phyloP scores from a whole-genome alignment of 2,329 filamentous ascomycete species.

The Sarocladium brachiariae region DNA sequence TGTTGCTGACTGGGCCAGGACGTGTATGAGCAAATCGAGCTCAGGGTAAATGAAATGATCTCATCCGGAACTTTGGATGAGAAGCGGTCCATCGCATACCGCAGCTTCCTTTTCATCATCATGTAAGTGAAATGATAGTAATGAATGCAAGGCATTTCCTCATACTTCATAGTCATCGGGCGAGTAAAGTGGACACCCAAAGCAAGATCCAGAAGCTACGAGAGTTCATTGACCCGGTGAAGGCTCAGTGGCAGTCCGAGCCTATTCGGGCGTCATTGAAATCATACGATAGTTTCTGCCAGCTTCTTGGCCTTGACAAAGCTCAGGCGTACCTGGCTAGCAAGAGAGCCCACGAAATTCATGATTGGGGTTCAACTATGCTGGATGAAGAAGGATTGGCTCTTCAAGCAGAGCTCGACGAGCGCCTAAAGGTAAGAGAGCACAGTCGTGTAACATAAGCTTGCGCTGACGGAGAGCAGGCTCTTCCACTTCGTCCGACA shows the following conservation, averaged over 20 bases:
- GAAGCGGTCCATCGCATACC: constrained; percentile 77
- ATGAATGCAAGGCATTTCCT: background rate
- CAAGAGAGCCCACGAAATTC: constrained; percentile 65
- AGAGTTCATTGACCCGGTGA: constrained; percentile 76
- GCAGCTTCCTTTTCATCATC: constrained; percentile 89
- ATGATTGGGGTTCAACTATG: constrained; percentile 74
- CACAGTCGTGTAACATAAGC: too few species aligned
- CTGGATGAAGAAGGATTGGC: constrained; percentile 74
- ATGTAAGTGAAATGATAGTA: constrained; percentile 43
- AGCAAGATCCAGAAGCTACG: constrained; percentile 65
- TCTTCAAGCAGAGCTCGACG: constrained; percentile 71
- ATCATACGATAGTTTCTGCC: constrained; percentile 72
- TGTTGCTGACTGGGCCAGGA: constrained; percentile 37
- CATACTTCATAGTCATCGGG: constrained; percentile 59
- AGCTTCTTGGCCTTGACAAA: constrained; percentile 70
- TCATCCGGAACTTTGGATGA: constrained; percentile 68
- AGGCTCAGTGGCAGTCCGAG: constrained; percentile 69
- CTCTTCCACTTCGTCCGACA: constrained; percentile 74
- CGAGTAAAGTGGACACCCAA: constrained; percentile 64
- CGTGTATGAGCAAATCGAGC: constrained; percentile 82
- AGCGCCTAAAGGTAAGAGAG: constrained; percentile 62
- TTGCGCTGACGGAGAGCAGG: constrained; percentile 31
- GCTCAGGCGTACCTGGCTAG: constrained; percentile 72
- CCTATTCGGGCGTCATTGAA: constrained; percentile 62
- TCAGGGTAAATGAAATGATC: constrained; percentile 74